phyloP scores from a whole-genome alignment of 2,329 filamentous ascomycete genomes.

The Dryadomyces quercivorus region DNA sequence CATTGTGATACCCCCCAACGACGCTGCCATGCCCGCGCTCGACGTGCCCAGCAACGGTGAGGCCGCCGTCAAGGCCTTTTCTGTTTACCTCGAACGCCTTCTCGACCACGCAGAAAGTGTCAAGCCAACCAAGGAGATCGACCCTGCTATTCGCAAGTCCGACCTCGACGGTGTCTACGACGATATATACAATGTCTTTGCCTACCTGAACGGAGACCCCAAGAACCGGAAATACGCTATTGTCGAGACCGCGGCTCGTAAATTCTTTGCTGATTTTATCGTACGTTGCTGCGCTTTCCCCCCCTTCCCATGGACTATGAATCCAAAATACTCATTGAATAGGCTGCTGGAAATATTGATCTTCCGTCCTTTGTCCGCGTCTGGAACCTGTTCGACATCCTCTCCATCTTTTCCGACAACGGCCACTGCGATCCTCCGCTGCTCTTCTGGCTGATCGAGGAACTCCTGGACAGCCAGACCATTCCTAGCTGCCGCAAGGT shows the following conservation, averaged over 20 bases:
- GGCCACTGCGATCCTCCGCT: constrained; percentile 68
- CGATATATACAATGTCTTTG: constrained; percentile 30
- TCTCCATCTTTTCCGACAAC: constrained; percentile 78
- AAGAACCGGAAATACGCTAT: constrained; percentile 51
- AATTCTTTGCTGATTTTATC: constrained; percentile 67
- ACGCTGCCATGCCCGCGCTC: constrained; percentile 36
- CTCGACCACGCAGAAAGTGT: constrained; percentile 44
- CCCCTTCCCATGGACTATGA: no score
- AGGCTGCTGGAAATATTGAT: constrained; percentile 67
- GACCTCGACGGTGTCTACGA: constrained; percentile 42
- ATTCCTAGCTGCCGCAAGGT: constrained; percentile 83
- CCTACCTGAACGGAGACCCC: constrained; percentile 18
- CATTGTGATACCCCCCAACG: neutral
- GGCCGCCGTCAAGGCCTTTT: constrained; percentile 40
- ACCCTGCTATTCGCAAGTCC: constrained; percentile 62
- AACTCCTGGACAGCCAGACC: constrained; percentile 90
- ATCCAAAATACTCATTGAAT: constrained; percentile 2
- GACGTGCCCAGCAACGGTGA: constrained; percentile 34
- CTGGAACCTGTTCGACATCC: constrained; percentile 88
- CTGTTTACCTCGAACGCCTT: constrained; percentile 40
- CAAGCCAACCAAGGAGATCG: constrained; percentile 50
- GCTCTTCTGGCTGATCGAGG: constrained; percentile 83
- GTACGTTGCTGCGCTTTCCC: constrained; percentile 35
- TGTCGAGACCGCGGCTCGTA: constrained; percentile 73
- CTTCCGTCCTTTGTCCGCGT: constrained; percentile 68